Percentiles rank a stretch among this genome's conserved stretches.
Evolutionary conservation across 345 rosid species (phyloP).

Genomic region (Mallotus nudiflorus): DNA sequence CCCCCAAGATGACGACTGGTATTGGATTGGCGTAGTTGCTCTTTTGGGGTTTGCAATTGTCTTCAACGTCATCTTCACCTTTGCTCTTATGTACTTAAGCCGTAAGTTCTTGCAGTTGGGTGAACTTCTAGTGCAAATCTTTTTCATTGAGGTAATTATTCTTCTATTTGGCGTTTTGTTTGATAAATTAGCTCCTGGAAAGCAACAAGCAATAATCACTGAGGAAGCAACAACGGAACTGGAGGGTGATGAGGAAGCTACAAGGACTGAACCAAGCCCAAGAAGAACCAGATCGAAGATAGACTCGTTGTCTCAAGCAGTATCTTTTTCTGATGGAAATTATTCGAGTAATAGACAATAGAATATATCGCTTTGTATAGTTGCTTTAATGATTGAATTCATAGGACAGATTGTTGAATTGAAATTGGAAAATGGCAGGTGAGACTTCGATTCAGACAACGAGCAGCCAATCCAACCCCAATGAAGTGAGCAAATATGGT

Average conservation of each 20-base stretch:
- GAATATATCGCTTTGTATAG: no score
- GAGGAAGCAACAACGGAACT: conserved; percentile 48
- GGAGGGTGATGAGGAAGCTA: conserved; percentile 23
- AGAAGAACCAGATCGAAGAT: no score
- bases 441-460: conserved; percentile 39
- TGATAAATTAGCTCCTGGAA: conserved; percentile 51
- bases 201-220: conserved; percentile 55
- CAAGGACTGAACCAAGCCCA: conserved; percentile 31
- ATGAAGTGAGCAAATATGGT: conserved; percentile 23
- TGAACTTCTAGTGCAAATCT: not conserved
- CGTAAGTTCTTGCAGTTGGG: no score
- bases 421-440: conserved; percentile 36
- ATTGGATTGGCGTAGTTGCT: conserved; percentile 70
- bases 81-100: conserved; percentile 63
- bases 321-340: conserved; percentile 41
- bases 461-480: conserved; percentile 25
- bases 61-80: conserved; percentile 70
- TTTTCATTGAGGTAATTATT: conserved; percentile 9
- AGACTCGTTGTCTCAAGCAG: no score
- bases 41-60: conserved; percentile 59
- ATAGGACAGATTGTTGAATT: not conserved
- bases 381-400: not conserved
- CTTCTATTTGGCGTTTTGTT: not conserved
- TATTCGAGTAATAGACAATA: conserved; percentile 39
- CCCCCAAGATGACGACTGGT: no score